Conservation (phyloP, 2,329 filamentous ascomycete genomes). For the Alternaria sp. region DNA sequence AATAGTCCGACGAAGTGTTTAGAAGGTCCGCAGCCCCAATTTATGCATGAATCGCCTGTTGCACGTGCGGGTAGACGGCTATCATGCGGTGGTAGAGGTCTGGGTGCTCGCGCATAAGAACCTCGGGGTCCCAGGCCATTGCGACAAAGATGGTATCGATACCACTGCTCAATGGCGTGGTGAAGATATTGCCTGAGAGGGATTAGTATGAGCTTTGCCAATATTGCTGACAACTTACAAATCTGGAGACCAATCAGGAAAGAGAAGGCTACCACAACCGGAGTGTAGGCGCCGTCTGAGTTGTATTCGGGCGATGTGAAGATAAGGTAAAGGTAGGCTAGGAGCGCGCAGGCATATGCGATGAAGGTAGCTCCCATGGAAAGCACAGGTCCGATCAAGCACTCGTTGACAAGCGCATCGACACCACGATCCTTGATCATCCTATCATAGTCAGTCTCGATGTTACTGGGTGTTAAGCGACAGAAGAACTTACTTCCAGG, state of each 20-base stretch:
- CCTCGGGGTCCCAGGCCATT: slow-evolving; percentile 69
- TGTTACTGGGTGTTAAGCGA: not conserved
- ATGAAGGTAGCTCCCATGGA: slow-evolving; percentile 84
- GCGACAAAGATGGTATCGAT: slow-evolving; percentile 92
- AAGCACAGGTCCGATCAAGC: slow-evolving; percentile 68
- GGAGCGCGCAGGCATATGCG: slow-evolving; percentile 78
- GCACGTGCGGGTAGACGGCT: slow-evolving; percentile 81
- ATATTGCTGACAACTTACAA: slow-evolving; percentile 60
- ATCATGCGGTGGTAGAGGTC: slow-evolving; percentile 83
- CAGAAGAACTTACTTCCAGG: slow-evolving; percentile 66
- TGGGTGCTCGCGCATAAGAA: slow-evolving; percentile 79
- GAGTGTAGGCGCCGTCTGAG: slow-evolving; percentile 68
- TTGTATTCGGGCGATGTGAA: slow-evolving; percentile 86
- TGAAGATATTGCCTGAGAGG: slow-evolving; percentile 72
- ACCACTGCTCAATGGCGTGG: slow-evolving; percentile 85
- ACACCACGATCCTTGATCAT: slow-evolving; percentile 94
- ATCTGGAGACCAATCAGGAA: slow-evolving; percentile 93
- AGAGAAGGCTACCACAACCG: slow-evolving; percentile 80
- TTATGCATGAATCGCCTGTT: slow-evolving; percentile 73
- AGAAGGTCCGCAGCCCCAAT: not conserved
- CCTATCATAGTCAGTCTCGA: slow-evolving; percentile 33
- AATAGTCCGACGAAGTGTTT: not conserved
- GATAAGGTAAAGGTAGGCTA: slow-evolving; percentile 85
- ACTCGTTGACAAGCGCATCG: slow-evolving; percentile 88
- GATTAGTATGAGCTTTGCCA: not conserved